Percentiles rank a stretch among this genome's conserved stretches.
phyloP scores from a whole-genome alignment of 108 stramenopile genomes.

The Skeletonema costatum region DNA sequence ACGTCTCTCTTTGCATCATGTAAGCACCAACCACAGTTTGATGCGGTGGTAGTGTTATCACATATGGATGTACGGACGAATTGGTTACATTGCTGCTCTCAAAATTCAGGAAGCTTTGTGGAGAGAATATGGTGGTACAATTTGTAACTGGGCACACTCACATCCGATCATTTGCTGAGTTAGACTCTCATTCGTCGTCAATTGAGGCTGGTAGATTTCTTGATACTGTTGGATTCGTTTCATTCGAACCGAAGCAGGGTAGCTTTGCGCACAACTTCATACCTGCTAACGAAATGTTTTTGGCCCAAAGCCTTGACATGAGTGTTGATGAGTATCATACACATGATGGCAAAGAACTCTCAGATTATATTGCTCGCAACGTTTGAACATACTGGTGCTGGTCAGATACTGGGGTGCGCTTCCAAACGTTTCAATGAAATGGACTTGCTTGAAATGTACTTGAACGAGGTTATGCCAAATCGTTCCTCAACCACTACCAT shows the following conservation, averaged over 20 bases:
- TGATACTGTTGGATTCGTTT: slow-evolving; percentile 77
- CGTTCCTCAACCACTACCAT: slow-evolving; percentile 28
- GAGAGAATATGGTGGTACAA: slow-evolving; percentile 68
- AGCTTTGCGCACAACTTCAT: slow-evolving; percentile 60
- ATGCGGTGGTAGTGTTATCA: slow-evolving; percentile 77
- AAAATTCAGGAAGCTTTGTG: slow-evolving; percentile 51
- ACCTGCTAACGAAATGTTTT: slow-evolving; percentile 47
- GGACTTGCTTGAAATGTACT: slow-evolving; percentile 56
- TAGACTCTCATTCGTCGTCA: slow-evolving; percentile 40
- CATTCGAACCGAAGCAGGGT: slow-evolving; percentile 44
- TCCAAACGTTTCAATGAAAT: slow-evolving; percentile 48
- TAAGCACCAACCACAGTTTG: slow-evolving; percentile 38
- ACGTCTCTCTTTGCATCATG: slow-evolving; percentile 19
- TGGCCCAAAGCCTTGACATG: slow-evolving; percentile 39
- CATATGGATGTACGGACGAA: slow-evolving; percentile 79
- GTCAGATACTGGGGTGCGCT: slow-evolving; percentile 58
- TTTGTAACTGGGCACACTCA: slow-evolving; percentile 85
- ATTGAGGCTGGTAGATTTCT: slow-evolving; percentile 72
- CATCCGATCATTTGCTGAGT: slow-evolving; percentile 29
- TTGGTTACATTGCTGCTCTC: slow-evolving; percentile 51
- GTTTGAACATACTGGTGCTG: slow-evolving; percentile 55
- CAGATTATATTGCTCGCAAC: slow-evolving; percentile 52
- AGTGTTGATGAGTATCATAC: slow-evolving; percentile 45
- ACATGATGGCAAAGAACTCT: slow-evolving; percentile 57
- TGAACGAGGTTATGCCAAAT: slow-evolving; percentile 53